These are phyloP conservation scores for Epipyxis sp. DNA, from an alignment of 108 stramenopile genomes.

Conservation along the genomic window DNA sequence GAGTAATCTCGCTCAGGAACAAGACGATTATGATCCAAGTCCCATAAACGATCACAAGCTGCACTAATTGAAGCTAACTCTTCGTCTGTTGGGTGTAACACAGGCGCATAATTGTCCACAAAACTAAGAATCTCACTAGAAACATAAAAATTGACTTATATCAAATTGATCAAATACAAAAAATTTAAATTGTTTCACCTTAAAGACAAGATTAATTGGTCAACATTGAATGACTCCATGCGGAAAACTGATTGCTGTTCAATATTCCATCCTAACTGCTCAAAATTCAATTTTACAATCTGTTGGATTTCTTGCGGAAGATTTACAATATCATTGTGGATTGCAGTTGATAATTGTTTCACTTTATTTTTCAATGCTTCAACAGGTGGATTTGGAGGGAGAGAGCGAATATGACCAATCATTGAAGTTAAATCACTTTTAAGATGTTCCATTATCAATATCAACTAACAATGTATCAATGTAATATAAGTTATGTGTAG, in stretches of 20 bases:
- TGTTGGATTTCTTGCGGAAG: not conserved
- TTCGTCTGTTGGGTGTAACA: conserved; percentile 34
- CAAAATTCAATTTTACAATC: not conserved
- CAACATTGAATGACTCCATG: not conserved
- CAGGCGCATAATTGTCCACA: not conserved
- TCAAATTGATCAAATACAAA: too few species aligned
- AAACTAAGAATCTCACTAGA: too few species aligned
- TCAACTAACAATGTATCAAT: too few species aligned
- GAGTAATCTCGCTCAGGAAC: conserved; percentile 65
- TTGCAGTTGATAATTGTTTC: not conserved
- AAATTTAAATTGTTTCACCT: not conserved
- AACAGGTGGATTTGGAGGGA: not conserved
- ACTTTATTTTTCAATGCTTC: not conserved
- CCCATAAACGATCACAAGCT: conserved; percentile 77
- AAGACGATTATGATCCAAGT: conserved; percentile 76
- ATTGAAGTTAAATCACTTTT: not conserved
- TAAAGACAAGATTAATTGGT: not conserved
- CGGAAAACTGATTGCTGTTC: not conserved
- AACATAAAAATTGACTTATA: too few species aligned
- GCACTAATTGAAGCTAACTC: conserved; percentile 38
- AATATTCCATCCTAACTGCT: not conserved
- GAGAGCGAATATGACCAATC: not conserved
- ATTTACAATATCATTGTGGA: not conserved
- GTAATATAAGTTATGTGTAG: too few species aligned
- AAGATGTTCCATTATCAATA: not conserved